A percentile compares a stretch with the other conserved stretches of the same genome.
Evolutionary conservation across 331 rosid genomes (phyloP).

Genomic region (Pyrus hybrid): DNA sequence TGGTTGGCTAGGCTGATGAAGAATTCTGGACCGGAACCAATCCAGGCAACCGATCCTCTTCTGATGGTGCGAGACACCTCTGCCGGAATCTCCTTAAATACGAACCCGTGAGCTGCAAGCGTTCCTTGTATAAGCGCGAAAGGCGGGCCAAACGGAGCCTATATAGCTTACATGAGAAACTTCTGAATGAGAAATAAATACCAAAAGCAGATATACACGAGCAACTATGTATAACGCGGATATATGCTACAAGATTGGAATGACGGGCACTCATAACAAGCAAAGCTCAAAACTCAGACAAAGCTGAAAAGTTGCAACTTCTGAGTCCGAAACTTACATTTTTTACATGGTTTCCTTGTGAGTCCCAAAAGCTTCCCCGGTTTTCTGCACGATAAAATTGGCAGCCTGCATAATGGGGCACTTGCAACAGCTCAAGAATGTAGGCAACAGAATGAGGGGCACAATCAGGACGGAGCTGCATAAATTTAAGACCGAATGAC

Average conservation of each 20-base stretch:
- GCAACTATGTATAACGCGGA: no score
- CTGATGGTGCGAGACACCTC: constrained; percentile 52
- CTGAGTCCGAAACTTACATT: constrained; percentile 39
- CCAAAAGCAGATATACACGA: neutral
- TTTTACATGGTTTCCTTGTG: constrained; percentile 64
- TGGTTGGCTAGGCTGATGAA: constrained; percentile 77
- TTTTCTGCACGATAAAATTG: constrained; percentile 81
- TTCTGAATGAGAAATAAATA: constrained; percentile 1
- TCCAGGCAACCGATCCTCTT: constrained; percentile 83
- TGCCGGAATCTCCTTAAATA: constrained; percentile 42
- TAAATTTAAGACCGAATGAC: neutral
- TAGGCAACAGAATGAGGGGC: constrained; percentile 71
- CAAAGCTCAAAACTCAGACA: neutral
- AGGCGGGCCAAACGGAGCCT: constrained; percentile 86
- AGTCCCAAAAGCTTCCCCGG: constrained; percentile 76
- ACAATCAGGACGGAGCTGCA: constrained; percentile 91
- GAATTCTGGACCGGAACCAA: constrained; percentile 75
- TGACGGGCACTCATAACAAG: neutral
- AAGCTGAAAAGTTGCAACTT: neutral
- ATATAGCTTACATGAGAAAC: constrained; percentile 8
- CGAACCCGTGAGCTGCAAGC: constrained; percentile 50
- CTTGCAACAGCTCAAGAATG: constrained; percentile 56
- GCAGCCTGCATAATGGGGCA: constrained; percentile 72
- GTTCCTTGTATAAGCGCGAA: constrained; percentile 79
- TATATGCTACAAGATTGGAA: neutral